Evolutionary conservation across 495 filamentous ascomycete species (phyloP).

Genomic region (Penicillium verhagenii): DNA sequence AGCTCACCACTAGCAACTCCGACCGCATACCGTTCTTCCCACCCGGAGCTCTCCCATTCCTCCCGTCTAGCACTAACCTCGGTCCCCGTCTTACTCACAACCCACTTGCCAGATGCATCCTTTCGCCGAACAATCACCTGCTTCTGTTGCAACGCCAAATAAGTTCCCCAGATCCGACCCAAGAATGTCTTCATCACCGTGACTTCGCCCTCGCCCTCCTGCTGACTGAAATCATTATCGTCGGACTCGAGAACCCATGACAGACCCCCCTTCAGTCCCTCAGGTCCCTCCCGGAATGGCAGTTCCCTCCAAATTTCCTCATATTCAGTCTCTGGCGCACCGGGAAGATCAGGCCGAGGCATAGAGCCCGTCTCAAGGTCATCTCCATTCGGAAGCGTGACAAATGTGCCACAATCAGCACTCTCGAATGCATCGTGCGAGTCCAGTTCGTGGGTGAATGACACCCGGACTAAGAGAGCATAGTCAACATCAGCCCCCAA

Average conservation of each 20-base stretch:
- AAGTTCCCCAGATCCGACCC: constrained; percentile 37
- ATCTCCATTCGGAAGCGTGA: constrained; percentile 38
- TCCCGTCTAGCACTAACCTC: constrained; percentile 40
- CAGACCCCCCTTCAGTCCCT: constrained; percentile 21
- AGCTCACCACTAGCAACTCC: constrained; percentile 18
- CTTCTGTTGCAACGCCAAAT: constrained; percentile 35
- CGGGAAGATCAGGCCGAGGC: constrained; percentile 39
- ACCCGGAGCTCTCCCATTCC: constrained; percentile 29
- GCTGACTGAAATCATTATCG: constrained; percentile 10
- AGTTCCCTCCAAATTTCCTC: constrained; percentile 44
- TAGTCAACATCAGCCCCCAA: not conserved
- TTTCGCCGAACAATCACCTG: constrained; percentile 19
- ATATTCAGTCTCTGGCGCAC: constrained; percentile 33
- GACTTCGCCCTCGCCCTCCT: constrained; percentile 25
- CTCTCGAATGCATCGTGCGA: constrained; percentile 38
- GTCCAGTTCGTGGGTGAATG: constrained; percentile 44
- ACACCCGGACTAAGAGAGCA: constrained; percentile 27
- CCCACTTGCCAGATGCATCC: constrained; percentile 16
- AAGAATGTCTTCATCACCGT: constrained; percentile 35
- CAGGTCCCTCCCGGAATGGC: constrained; percentile 22
- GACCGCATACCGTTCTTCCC: constrained; percentile 30
- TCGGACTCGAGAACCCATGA: constrained; percentile 41
- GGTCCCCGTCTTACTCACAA: constrained; percentile 25
- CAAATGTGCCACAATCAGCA: constrained; percentile 40
- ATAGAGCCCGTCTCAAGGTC: constrained; percentile 42